Conservation (phyloP, 78 protist species). For the Pigoraptor vietnamica region DNA sequence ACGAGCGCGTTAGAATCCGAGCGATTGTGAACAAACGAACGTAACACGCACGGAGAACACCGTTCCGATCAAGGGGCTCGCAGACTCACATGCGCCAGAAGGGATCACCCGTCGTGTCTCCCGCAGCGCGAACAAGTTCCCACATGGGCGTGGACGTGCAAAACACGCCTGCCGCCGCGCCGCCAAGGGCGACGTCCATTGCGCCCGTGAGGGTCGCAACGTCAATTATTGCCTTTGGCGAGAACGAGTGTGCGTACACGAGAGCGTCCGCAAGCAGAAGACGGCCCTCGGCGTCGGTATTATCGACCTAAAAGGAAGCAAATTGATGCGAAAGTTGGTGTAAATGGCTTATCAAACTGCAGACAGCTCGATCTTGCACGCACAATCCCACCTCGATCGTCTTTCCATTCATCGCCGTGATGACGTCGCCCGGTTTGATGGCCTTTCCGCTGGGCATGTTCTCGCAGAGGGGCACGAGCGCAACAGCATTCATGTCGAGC, state of each 20-base stretch:
- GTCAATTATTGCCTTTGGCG: constrained; percentile 40
- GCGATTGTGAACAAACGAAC: neutral
- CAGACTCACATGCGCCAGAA: neutral
- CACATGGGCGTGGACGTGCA: neutral
- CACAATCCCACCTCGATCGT: constrained; percentile 50
- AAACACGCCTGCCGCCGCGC: constrained; percentile 51
- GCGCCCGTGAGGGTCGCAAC: constrained; percentile 89
- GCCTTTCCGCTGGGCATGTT: constrained; percentile 65
- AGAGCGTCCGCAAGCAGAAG: constrained; percentile 75
- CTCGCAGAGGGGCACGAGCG: constrained; percentile 62
- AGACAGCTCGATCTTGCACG: neutral
- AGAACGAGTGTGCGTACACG: constrained; percentile 49
- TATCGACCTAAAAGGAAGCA: constrained; percentile 50
- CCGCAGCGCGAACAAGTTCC: neutral
- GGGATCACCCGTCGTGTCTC: neutral
- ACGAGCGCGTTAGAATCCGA: neutral
- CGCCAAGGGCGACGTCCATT: constrained; percentile 68
- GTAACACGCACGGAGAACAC: neutral
- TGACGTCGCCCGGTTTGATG: constrained; percentile 62
- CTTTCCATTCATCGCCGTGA: constrained; percentile 48
- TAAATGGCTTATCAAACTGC: too few species aligned
- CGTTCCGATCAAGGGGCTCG: too few species aligned
- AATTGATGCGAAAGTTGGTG: too few species aligned
- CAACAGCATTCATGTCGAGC: constrained; percentile 23
- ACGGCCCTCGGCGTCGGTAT: constrained; percentile 91